Evolutionary conservation across 371 early-diverging fungal species (phyloP).

Genomic region (Rhizopus sp.): DNA sequence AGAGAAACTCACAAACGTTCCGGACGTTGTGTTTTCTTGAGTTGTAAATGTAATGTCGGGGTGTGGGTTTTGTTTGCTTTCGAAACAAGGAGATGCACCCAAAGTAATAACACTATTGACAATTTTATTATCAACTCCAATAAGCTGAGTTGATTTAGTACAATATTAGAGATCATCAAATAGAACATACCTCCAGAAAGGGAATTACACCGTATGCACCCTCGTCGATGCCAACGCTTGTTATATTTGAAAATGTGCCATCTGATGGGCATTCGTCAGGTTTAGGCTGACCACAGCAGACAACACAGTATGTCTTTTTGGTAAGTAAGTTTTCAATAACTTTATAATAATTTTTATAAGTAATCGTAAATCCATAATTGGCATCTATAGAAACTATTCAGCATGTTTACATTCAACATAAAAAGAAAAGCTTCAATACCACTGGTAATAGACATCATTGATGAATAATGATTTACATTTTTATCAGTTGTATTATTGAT

Average conservation of each 20-base stretch:
- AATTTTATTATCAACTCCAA: too few relatives aligned
- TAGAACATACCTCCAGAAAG: constrained; percentile 25
- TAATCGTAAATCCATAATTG: constrained; percentile 22
- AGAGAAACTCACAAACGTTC: constrained; percentile 14
- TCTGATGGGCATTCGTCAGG: constrained; percentile 12
- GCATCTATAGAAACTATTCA: constrained; percentile 6
- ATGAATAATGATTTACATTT: constrained; percentile 5
- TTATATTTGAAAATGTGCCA: constrained; percentile 10
- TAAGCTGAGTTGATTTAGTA: too few relatives aligned
- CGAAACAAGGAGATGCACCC: constrained; percentile 21
- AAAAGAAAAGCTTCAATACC: constrained; percentile 11
- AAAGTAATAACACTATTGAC: too few relatives aligned
- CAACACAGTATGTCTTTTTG: constrained; percentile 17
- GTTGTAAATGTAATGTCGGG: constrained; percentile 14
- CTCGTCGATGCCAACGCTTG: constrained; percentile 4
- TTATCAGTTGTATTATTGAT: neutral
- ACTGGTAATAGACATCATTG: constrained; percentile 3
- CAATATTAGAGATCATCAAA: neutral
- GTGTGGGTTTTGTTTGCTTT: neutral
- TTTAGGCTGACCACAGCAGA: constrained; percentile 13
- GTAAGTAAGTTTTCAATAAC: constrained; percentile 18
- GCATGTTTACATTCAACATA: too few relatives aligned
- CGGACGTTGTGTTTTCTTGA: neutral
- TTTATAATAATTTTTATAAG: constrained; percentile 32
- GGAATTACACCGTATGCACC: constrained; percentile 18